These are phyloP conservation scores for Cardamine chenopodiifolia DNA, from an alignment of 345 rosid species.

Conservation along the genomic window DNA sequence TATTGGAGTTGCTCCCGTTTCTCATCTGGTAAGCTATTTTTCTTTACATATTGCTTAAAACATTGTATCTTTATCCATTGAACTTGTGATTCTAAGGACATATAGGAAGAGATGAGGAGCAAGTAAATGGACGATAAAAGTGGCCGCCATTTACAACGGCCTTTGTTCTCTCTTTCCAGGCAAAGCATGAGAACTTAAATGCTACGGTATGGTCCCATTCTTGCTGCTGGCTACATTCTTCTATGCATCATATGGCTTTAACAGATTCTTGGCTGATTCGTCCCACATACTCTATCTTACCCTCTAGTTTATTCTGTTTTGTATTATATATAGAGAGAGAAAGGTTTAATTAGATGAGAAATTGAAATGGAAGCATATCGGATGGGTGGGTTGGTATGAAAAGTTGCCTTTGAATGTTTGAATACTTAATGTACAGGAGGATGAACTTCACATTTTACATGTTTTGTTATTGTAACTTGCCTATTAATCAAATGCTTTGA, in stretches of 20 bases:
- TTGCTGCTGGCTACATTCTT: slow-evolving; percentile 17
- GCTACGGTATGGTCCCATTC: slow-evolving; percentile 28
- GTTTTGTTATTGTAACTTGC: not conserved
- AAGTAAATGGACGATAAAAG: not conserved
- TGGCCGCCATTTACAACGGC: not conserved
- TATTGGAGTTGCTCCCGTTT: not conserved
- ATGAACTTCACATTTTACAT: slow-evolving; percentile 3
- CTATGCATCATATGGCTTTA: slow-evolving; percentile 30
- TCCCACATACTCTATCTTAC: slow-evolving; percentile 1
- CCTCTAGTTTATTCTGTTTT: not conserved
- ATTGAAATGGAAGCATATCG: not conserved
- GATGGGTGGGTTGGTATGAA: slow-evolving; percentile 10
- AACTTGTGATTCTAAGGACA: slow-evolving; percentile 10
- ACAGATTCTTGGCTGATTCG: slow-evolving; percentile 14
- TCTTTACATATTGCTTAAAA: not conserved
- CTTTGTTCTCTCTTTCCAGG: slow-evolving; percentile 14
- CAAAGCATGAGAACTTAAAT: slow-evolving; percentile 24
- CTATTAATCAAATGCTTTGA: not conserved
- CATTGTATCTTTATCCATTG: slow-evolving; percentile 6
- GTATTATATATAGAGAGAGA: not conserved
- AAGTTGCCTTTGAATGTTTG: slow-evolving; percentile 6
- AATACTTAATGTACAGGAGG: not conserved
- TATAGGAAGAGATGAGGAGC: not conserved
- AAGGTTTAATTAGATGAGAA: slow-evolving; percentile 1
- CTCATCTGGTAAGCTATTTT: slow-evolving; percentile 15